phyloP scores from a whole-genome alignment of 768 basidiomycete species.

The Termitomyces sp. region DNA sequence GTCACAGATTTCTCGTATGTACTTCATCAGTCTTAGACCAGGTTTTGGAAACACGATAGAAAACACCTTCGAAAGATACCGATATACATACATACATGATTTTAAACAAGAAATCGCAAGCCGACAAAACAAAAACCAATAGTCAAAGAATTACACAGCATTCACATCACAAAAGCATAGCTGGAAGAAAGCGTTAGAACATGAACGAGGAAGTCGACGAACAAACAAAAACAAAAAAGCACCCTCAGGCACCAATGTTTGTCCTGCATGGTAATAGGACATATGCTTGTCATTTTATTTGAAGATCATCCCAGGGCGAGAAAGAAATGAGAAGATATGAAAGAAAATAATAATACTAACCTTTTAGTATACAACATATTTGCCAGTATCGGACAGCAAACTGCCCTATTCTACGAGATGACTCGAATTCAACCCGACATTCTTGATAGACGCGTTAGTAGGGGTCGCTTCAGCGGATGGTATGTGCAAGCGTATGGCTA shows the following conservation, averaged over 20 bases:
- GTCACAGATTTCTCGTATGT: no score
- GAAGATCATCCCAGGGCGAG: constrained; percentile 41
- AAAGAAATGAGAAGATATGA: neutral
- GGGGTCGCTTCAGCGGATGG: neutral
- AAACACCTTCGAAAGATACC: neutral
- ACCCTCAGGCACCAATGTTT: constrained; percentile 43
- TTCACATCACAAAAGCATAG: no score
- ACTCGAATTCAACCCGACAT: neutral
- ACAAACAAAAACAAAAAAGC: neutral
- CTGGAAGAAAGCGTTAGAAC: neutral
- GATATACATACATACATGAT: neutral
- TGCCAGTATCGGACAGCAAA: no score
- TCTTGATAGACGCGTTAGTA: no score
- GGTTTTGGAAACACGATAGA: neutral
- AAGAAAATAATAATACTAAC: constrained; percentile 4
- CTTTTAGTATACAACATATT: neutral
- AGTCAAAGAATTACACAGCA: neutral
- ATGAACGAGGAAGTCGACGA: neutral
- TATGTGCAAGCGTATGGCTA: neutral
- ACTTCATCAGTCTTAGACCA: no score
- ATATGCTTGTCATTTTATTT: constrained; percentile 62
- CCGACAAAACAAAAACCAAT: neutral
- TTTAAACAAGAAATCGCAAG: neutral
- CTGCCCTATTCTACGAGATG: neutral
- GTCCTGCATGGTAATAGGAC: constrained; percentile 64